Percentiles rank a stretch among this genome's conserved stretches.
These are phyloP conservation scores for Tieghemiomyces parasiticus DNA, from an alignment of 192 early-diverging fungal genomes.

Conservation along the genomic window DNA sequence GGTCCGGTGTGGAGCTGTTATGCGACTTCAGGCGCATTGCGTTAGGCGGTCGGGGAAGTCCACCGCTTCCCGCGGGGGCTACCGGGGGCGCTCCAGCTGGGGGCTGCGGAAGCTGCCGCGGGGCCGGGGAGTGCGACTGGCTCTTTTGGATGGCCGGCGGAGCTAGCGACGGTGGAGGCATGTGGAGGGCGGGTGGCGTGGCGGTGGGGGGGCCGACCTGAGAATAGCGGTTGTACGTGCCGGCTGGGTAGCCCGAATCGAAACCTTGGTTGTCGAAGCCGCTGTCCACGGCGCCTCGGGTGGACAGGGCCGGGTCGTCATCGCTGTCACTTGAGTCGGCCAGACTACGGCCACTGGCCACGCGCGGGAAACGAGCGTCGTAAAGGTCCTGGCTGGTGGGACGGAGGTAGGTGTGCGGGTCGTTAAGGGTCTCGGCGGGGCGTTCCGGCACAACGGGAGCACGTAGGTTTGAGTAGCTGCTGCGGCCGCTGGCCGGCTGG, in stretches of 20 bases:
- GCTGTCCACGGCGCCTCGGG: background rate
- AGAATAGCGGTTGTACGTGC: background rate
- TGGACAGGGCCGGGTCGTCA: background rate
- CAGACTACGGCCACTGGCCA: background rate
- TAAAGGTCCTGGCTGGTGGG: slow-evolving; percentile 2
- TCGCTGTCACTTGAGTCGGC: background rate
- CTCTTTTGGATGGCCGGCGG: background rate
- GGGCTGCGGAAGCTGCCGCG: background rate
- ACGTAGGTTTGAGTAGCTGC: no score
- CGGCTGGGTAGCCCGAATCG: background rate
- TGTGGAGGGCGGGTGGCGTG: background rate
- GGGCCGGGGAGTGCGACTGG: background rate
- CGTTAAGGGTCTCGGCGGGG: background rate
- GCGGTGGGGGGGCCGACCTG: background rate
- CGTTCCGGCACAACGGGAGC: background rate
- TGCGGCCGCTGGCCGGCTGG: background rate
- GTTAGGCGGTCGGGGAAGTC: background rate
- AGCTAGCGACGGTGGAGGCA: background rate
- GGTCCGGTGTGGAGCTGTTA: slow-evolving; percentile 1
- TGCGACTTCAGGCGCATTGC: background rate
- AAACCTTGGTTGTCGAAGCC: background rate
- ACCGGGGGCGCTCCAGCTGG: background rate
- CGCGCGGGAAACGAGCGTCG: background rate
- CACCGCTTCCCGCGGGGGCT: background rate
- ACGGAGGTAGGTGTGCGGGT: background rate